Base-by-base conservation (phyloP, 2,329 filamentous ascomycete species). In the Calonectria honghensis region DNA sequence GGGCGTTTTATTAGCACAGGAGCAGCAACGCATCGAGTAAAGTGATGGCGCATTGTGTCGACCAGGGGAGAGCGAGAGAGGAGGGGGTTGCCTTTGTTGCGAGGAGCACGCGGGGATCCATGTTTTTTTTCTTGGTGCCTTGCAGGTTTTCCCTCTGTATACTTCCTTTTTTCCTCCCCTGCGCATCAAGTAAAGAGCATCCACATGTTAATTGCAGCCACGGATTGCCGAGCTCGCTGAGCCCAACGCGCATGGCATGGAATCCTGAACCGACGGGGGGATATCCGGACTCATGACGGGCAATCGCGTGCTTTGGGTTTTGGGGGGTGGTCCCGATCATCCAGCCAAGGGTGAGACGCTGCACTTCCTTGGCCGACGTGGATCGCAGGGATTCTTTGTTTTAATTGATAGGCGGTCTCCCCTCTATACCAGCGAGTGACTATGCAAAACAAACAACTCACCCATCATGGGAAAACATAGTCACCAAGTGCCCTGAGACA, bases 1-100 rank as follows among this genome's bases (percentile, higher is more conserved):
- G 61, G 52, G 50, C 50, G 37, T 69, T 69, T 64, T 63, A 70
- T 70, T 70, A 70, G 57, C 41, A 63, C 52, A 70, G 41, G 68
- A 61, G 54, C 68, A 63, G 41, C 41, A 59, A 31, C 68, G 68
- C 54, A 50, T 70, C 41, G 41, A 70, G 54, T 52, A 51, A 35
- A 68, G 48, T 57, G 68, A 70, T 24, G 57, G 68, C 45, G 68
- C 54, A 64, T 70, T 63, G 68, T 63, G 20, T 52, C 18, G 27
- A 13, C 32, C 20, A 50, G 61, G 39, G 41, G 31, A 54, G 27
- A 29, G 51, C 24, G 51, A 29, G 51, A 51, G 50, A 29, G 39
- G 24, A 50, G 27, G 24, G 39, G 39, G 37, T 11, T 13, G 57
- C 41, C 61, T 32, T 65, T 50, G 41, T 65, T 32, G 57, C 37